Evolutionary conservation across 2,329 filamentous ascomycete genomes (phyloP).

Genomic region (Pestalotiopsis sp.): DNA sequence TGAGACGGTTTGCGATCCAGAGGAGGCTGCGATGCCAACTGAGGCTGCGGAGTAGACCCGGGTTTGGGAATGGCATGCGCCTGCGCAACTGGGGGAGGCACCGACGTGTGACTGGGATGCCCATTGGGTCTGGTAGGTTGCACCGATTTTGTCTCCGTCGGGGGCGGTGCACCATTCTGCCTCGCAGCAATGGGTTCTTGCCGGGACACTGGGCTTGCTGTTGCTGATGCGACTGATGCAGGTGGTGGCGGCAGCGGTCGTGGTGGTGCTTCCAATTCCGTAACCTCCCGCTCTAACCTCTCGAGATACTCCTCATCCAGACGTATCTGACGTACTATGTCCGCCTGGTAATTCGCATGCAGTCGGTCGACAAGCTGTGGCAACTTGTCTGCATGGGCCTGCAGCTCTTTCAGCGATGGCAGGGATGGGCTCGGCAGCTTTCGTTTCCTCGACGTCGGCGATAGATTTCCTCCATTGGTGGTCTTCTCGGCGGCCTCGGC

Average conservation of each 20-base stretch:
- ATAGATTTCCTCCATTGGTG: slow-evolving; percentile 43
- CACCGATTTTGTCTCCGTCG: slow-evolving; percentile 15
- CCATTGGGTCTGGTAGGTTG: slow-evolving; percentile 20
- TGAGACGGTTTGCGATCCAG: slow-evolving; percentile 26
- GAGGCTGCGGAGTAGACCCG: slow-evolving; percentile 13
- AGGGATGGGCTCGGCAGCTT: slow-evolving; percentile 69
- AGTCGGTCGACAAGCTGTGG: slow-evolving; percentile 72
- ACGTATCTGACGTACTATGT: slow-evolving; percentile 69
- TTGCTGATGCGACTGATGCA: slow-evolving; percentile 19
- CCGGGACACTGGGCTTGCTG: slow-evolving; percentile 17
- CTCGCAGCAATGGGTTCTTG: slow-evolving; percentile 17
- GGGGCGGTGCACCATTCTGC: slow-evolving; percentile 9
- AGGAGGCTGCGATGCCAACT: slow-evolving; percentile 18
- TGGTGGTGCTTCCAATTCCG: slow-evolving; percentile 58
- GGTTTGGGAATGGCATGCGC: slow-evolving; percentile 11
- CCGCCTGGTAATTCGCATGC: slow-evolving; percentile 73
- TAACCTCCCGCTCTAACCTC: slow-evolving; percentile 66
- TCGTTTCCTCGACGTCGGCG: slow-evolving; percentile 68
- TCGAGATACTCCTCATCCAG: slow-evolving; percentile 73
- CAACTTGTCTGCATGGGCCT: slow-evolving; percentile 67
- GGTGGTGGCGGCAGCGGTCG: neutral
- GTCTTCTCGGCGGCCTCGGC: slow-evolving; percentile 38
- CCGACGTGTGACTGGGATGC: slow-evolving; percentile 19
- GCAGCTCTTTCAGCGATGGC: slow-evolving; percentile 67
- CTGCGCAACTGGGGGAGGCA: slow-evolving; percentile 12